Evolutionary conservation across 1,139 yeast species (phyloP), one percentile per base, ranked within the genome.

Genomic region (Scheffersomyces titani): DNA sequence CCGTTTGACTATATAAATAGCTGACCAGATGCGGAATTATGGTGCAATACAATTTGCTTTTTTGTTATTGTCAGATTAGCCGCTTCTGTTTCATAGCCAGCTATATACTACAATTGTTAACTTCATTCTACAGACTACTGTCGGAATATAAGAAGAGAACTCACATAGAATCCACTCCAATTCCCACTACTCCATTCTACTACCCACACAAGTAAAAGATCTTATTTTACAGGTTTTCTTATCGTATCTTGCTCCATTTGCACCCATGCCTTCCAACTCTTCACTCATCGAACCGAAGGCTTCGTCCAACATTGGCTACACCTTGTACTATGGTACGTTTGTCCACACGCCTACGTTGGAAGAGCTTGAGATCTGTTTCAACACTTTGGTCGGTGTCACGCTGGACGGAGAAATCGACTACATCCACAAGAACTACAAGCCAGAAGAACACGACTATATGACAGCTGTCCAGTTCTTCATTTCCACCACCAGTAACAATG

Each of bases 281-380:
- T 21, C 52, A 19, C 36, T 50, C 20, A 19, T n/a, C 18, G 54
- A 40, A 19, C 55, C 54, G 6, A 68, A 66, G 52, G 74, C 75
- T 1, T 55, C 55, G 7, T 50, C 57, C 18, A 44, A 60, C 5
- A 68, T 70, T 24, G 65, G 63, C 6, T 75, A 75, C 62, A 72
- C 75, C 1, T 61, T 76, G 19, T 75, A 71, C 61, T 69, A 69
- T 55, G 82, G 81, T 0, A 77, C 81, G 2, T 74, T 77, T 56
- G 65, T 77, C 19, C 78, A 77, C 56, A 71, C 78, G 0, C 81
- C 81, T 4, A 36, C 53, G 6, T 57, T 74, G 19, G 71, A 70
- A 7, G 62, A 65, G 19, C 55, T 77, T 6, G 69, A 74, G 55
- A 67, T 77, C 22, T 57, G 66, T 51, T 64, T 69, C 56, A 65